Percentiles rank a stretch among this genome's conserved stretches.
Evolutionary conservation across 331 rosid genomes (phyloP).

Genomic region (Malus hybrid): DNA sequence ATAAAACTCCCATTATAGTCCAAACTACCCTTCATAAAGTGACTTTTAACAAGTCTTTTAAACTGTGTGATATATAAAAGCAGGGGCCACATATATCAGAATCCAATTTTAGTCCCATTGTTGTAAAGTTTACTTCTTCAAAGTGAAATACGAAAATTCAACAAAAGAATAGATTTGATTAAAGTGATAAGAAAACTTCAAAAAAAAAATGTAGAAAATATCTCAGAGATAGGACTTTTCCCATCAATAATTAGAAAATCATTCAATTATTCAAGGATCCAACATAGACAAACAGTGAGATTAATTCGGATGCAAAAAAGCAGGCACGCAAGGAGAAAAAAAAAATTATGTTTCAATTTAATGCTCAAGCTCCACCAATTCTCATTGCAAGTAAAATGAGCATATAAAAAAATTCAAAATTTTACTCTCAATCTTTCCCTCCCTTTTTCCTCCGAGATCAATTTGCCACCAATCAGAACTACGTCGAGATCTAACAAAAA

Average conservation of each 20-base stretch:
- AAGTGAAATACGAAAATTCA: neutral
- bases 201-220: too few relatives aligned
- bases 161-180: neutral
- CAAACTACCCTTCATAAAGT: neutral
- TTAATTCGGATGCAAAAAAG: neutral
- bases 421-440: slow-evolving; percentile 5
- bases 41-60: too few relatives aligned
- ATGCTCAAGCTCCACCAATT: neutral
- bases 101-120: neutral
- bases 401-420: slow-evolving; percentile 5
- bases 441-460: neutral
- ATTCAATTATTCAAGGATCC: slow-evolving; percentile 4
- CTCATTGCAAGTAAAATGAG: too few relatives aligned
- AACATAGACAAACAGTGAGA: neutral
- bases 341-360: neutral
- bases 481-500: slow-evolving; percentile 3
- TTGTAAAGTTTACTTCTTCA: neutral
- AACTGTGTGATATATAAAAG: too few relatives aligned
- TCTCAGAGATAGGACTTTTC: too few relatives aligned
- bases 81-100: neutral
- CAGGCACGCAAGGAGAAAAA: neutral
- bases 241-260: neutral
- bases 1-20: too few relatives aligned
- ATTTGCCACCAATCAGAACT: neutral
- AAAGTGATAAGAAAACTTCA: too few relatives aligned